Evolutionary conservation across 2,329 filamentous ascomycete genomes (phyloP).

Genomic region (Endocalyx cinctus): DNA sequence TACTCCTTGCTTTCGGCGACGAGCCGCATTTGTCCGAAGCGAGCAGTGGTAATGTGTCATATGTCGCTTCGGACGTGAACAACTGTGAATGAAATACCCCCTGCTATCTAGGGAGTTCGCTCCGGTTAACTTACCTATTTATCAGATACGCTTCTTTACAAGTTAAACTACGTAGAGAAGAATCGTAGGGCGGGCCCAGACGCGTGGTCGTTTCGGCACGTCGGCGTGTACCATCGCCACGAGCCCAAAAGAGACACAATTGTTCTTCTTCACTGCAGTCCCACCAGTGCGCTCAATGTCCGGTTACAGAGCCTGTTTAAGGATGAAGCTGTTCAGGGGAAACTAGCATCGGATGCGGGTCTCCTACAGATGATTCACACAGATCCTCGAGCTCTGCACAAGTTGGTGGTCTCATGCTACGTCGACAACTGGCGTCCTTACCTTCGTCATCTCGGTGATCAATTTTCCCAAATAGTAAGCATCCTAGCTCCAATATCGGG

Average conservation of each 20-base stretch:
- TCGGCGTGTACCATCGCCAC: constrained; percentile 12
- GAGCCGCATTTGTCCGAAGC: constrained; percentile 9
- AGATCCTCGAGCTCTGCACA: constrained; percentile 5
- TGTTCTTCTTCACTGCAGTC: constrained; percentile 7
- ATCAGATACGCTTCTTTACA: constrained; percentile 7
- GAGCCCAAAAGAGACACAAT: constrained; percentile 4
- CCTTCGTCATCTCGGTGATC: constrained; percentile 6
- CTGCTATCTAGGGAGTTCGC: too few relatives aligned
- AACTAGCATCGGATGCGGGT: background rate
- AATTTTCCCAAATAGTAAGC: constrained; percentile 6
- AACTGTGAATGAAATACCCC: background rate
- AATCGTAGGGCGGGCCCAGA: constrained; percentile 2
- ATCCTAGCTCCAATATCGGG: too few relatives aligned
- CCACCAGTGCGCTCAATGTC: constrained; percentile 3
- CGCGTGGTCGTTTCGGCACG: constrained; percentile 9
- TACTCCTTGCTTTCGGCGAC: constrained; percentile 9
- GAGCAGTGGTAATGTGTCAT: constrained; percentile 7
- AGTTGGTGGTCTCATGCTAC: constrained; percentile 6
- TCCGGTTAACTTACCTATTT: background rate
- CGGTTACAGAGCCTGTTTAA: background rate
- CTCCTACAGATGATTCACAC: background rate
- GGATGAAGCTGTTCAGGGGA: background rate
- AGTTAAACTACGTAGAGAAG: constrained; percentile 11
- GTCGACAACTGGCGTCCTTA: constrained; percentile 10
- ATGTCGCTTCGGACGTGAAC: background rate